phyloP scores from a whole-genome alignment of 2,329 filamentous ascomycete species.

The Aspergillus bombycis region DNA sequence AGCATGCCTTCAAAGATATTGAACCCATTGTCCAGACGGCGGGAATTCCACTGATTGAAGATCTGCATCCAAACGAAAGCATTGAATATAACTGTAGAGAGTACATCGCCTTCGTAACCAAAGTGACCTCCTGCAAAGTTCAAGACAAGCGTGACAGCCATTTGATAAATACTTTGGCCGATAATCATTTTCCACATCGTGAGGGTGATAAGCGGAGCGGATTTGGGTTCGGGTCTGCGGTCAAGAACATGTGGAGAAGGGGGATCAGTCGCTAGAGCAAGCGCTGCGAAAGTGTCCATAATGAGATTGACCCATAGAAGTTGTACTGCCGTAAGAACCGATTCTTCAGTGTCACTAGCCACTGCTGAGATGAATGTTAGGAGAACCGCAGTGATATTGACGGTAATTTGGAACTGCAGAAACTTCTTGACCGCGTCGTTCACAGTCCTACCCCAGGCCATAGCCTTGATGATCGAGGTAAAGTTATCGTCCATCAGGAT shows the following conservation, averaged over 20 bases:
- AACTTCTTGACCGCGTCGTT: slow-evolving; percentile 79
- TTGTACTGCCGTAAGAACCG: slow-evolving; percentile 68
- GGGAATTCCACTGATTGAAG: slow-evolving; percentile 55
- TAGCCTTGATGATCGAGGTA: slow-evolving; percentile 79
- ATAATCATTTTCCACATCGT: slow-evolving; percentile 54
- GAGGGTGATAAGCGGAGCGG: slow-evolving; percentile 48
- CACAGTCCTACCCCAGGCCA: slow-evolving; percentile 78
- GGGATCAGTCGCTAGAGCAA: slow-evolving; percentile 67
- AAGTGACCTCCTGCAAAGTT: slow-evolving; percentile 51
- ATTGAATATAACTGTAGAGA: slow-evolving; percentile 48
- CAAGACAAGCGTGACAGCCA: slow-evolving; percentile 45
- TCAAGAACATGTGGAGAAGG: slow-evolving; percentile 61
- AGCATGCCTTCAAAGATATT: slow-evolving; percentile 50
- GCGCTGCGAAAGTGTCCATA: slow-evolving; percentile 70
- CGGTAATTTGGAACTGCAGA: slow-evolving; percentile 57
- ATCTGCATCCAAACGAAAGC: slow-evolving; percentile 53
- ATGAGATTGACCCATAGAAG: slow-evolving; percentile 71
- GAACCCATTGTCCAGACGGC: slow-evolving; percentile 48
- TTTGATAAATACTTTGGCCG: slow-evolving; percentile 47
- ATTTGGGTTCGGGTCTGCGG: slow-evolving; percentile 53
- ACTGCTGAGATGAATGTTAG: slow-evolving; percentile 68
- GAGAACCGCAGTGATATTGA: slow-evolving; percentile 69
- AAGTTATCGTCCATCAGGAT: slow-evolving; percentile 90
- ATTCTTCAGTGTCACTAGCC: slow-evolving; percentile 56
- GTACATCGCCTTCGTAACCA: slow-evolving; percentile 24